Base-by-base conservation (phyloP, 495 filamentous ascomycete genomes). In the Podospora sp. region DNA sequence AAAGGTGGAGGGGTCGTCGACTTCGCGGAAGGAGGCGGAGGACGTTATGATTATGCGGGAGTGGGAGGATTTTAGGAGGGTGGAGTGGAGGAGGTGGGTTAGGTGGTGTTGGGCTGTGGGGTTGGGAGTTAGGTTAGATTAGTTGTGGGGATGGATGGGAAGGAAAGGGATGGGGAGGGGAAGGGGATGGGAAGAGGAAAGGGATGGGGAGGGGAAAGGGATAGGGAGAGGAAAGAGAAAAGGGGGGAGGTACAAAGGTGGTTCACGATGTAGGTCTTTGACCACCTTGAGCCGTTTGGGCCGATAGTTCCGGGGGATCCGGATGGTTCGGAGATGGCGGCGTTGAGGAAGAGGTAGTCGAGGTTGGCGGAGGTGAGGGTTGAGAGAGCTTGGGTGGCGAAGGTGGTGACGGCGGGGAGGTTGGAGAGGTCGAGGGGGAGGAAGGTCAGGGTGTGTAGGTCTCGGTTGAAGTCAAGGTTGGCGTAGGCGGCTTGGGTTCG, bases 301-400 rank as follows among this genome's bases (percentile, higher is more conserved):
- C 73, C 73, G 29, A 8, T 33, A 8, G 29, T 33, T 33, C 29
- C 8, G 8, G 29, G 29, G 8, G 29, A 8, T 73, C 68, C 8
- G 71, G 64, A 8, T 57, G 67, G 14, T 69, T 70, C 2, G 29
- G 58, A 55, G 26, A 76, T 72, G 25, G 62, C 81, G 0, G 80
- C 81, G 61, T 81, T 82, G 57, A 83, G 71, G 36, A 83, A 18
- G 26, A 83, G 59, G 61, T 79, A 81, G 29, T 82, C 79, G 29
- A 83, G 52, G 62, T 63, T 62, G 20, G 68, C 68, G 0, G 68
- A 58, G 33, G 72, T 87, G 21, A 83, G 26, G 40, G 75, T 75
- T 1, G 73, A 62, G 20, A 81, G 71, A 24, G 73, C 65, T 63
- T 77, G 65, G 53, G 73, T 69, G 0, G 81, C 75, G 65, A 82